Percentiles rank a stretch among this genome's conserved stretches.
Evolutionary conservation across 345 rosid species (phyloP).

Genomic region (Excoecaria agallocha): DNA sequence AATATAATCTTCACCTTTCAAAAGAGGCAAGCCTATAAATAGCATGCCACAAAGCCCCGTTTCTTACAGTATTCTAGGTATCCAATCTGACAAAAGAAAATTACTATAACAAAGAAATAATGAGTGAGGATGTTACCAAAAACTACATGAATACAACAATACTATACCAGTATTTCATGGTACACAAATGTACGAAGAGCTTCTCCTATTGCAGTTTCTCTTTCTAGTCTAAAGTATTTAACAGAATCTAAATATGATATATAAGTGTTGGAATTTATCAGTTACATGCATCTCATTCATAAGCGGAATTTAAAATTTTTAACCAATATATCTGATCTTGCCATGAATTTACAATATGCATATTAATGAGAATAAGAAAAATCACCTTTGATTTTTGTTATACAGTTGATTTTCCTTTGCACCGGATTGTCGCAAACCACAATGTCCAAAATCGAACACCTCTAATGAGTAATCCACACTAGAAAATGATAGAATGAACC

Average conservation of each 20-base stretch:
- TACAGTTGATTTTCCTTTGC: too few relatives aligned
- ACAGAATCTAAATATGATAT: slow-evolving; percentile 33
- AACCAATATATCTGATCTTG: too few relatives aligned
- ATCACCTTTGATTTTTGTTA: too few relatives aligned
- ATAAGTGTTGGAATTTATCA: too few relatives aligned
- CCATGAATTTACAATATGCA: too few relatives aligned
- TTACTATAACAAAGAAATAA: neutral
- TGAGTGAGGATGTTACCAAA: neutral
- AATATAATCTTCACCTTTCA: slow-evolving; percentile 36
- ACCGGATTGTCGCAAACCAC: too few relatives aligned
- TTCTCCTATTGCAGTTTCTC: slow-evolving; percentile 22
- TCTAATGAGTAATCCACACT: too few relatives aligned
- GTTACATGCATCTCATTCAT: too few relatives aligned
- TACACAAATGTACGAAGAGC: slow-evolving; percentile 36
- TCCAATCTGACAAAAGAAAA: slow-evolving; percentile 23
- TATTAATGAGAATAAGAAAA: too few relatives aligned
- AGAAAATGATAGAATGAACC: too few relatives aligned
- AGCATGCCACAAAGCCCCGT: slow-evolving; percentile 31
- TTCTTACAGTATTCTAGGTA: slow-evolving; percentile 35
- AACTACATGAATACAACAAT: neutral
- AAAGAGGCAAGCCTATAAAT: slow-evolving; percentile 34
- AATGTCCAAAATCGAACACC: too few relatives aligned
- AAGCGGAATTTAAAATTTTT: too few relatives aligned
- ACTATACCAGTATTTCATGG: slow-evolving; percentile 31
- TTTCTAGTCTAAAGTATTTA: slow-evolving; percentile 30